These are phyloP conservation scores for Pythium sukuiense DNA, from an alignment of 352 stramenopile species.

Conservation along the genomic window DNA sequence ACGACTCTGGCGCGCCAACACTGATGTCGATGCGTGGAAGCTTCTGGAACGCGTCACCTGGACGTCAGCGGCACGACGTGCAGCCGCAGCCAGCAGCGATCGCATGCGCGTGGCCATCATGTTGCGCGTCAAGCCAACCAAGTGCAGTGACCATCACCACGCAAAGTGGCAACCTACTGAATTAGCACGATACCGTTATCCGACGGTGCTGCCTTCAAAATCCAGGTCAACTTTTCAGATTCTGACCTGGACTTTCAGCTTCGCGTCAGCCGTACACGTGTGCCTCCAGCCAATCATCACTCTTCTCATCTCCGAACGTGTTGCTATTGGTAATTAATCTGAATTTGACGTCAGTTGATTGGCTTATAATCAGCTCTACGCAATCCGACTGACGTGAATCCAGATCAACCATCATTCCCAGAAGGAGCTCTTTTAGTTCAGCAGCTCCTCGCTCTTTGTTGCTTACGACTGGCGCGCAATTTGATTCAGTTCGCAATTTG, in stretches of 20 bases:
- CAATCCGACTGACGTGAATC: background rate
- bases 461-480: background rate
- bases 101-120: slow-evolving; percentile 11
- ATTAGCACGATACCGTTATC: background rate
- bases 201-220: too few relatives aligned
- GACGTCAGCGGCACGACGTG: background rate
- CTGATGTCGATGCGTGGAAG: slow-evolving; percentile 43
- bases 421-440: background rate
- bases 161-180: background rate
- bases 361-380: background rate
- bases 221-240: background rate
- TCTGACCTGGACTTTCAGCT: background rate
- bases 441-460: background rate
- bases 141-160: background rate
- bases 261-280: background rate
- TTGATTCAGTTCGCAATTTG: background rate
- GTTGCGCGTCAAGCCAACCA: slow-evolving; percentile 23
- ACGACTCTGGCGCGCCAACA: slow-evolving; percentile 46
- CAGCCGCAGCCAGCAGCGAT: slow-evolving; percentile 10
- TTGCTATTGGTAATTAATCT: background rate
- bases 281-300: background rate
- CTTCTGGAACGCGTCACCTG: slow-evolving; percentile 14
- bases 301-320: too few relatives aligned
- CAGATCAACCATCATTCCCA: background rate
- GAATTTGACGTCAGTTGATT: background rate